Percentiles rank a stretch among this genome's conserved stretches.
These are phyloP conservation scores for Omphalea diandra DNA, from an alignment of 441 rosid species.

Conservation along the genomic window DNA sequence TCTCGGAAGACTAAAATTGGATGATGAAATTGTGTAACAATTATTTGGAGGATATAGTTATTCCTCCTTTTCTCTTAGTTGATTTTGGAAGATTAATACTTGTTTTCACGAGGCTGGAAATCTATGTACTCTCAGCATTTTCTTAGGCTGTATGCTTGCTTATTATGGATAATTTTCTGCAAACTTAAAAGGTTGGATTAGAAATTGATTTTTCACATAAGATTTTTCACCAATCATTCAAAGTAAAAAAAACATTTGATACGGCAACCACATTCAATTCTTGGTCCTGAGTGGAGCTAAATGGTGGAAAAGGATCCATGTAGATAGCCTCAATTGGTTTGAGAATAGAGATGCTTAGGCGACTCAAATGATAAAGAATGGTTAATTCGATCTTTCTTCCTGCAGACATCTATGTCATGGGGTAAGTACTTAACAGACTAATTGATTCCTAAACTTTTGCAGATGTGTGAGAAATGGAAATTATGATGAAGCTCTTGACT, in stretches of 20 bases:
- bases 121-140: not conserved
- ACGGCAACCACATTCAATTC: not conserved
- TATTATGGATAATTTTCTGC: not conserved
- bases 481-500: constrained; percentile 93
- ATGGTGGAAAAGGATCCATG: not conserved
- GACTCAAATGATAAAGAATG: not conserved
- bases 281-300: not conserved
- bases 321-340: not conserved
- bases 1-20: not conserved
- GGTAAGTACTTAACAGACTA: not conserved
- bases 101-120: constrained; percentile 1
- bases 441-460: constrained; percentile 27
- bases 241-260: not conserved
- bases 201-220: not conserved
- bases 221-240: not conserved
- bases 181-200: not conserved
- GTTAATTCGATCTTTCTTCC: not conserved
- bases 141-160: not conserved
- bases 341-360: not conserved
- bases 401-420: not conserved
- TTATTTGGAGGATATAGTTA: not conserved
- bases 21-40: not conserved
- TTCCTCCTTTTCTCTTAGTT: not conserved
- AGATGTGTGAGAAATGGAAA: constrained; percentile 96
- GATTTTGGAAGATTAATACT: not conserved